phyloP scores from a whole-genome alignment of 192 early-diverging fungal species.

The Coemansia sp. region DNA sequence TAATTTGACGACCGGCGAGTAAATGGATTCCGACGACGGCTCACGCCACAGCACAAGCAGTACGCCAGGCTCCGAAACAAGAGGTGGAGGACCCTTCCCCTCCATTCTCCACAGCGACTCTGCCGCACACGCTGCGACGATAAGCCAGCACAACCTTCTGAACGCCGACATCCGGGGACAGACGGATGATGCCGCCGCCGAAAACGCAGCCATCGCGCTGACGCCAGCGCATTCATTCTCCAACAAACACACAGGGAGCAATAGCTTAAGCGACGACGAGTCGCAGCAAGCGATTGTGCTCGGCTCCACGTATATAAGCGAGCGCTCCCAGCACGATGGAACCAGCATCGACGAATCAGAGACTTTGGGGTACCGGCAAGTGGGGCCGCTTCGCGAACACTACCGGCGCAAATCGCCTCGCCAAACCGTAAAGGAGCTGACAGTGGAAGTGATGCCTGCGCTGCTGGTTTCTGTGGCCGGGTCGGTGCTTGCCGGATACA shows the following conservation, averaged over 20 bases:
- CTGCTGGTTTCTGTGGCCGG: conserved; percentile 70
- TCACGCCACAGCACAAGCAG: neutral
- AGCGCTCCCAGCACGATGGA: neutral
- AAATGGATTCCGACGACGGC: conserved; percentile 7
- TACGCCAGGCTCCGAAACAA: neutral
- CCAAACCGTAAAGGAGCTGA: conserved; percentile 35
- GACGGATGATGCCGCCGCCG: neutral
- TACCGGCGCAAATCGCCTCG: conserved; percentile 12
- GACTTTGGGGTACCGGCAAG: neutral
- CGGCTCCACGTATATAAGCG: neutral
- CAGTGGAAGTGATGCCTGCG: conserved; percentile 60
- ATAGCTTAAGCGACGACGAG: neutral
- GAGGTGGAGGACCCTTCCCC: neutral
- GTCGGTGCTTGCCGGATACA: conserved; percentile 67
- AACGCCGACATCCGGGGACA: neutral
- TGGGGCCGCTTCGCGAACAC: neutral
- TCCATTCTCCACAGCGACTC: neutral
- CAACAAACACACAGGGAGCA: neutral
- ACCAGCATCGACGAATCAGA: neutral
- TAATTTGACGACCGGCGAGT: neutral
- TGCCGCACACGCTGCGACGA: neutral
- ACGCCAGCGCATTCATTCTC: neutral
- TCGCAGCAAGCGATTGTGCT: neutral
- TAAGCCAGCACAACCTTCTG: neutral
- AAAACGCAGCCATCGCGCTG: neutral